phyloP scores from a whole-genome alignment of 805 yeast genomes.

The Teunomyces gatunensis region DNA sequence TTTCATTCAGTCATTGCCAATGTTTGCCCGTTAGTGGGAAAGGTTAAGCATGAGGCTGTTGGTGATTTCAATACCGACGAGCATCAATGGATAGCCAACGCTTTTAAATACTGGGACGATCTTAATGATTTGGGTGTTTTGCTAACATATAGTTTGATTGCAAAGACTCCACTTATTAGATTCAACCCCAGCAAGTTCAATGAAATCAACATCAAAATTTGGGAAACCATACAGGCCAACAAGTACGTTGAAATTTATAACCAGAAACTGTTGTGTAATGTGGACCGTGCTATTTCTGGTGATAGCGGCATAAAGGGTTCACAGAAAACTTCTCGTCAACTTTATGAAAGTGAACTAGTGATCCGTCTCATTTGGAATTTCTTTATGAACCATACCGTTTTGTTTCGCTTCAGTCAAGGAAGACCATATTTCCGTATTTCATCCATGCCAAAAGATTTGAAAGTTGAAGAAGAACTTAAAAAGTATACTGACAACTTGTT shows the following conservation, averaged over 20 bases:
- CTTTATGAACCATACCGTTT: conserved; percentile 14
- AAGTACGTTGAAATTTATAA: conserved; percentile 16
- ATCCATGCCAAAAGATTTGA: conserved; percentile 4
- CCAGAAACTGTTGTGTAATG: neutral
- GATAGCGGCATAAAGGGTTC: neutral
- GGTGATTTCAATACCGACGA: conserved; percentile 11
- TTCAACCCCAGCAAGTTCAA: conserved; percentile 10
- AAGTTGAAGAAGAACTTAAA: conserved; percentile 13
- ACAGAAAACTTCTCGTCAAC: conserved; percentile 15
- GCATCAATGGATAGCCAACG: conserved; percentile 19
- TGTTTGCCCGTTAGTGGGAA: conserved; percentile 13
- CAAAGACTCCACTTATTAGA: conserved; percentile 12
- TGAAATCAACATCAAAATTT: conserved; percentile 16
- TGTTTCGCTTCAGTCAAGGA: conserved; percentile 18
- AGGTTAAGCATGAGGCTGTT: conserved; percentile 6
- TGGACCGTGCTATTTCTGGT: neutral
- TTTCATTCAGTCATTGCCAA: conserved; percentile 25
- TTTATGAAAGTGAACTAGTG: conserved; percentile 20
- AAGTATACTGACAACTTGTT: conserved; percentile 12
- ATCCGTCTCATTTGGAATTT: conserved; percentile 25
- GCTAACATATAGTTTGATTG: conserved; percentile 17
- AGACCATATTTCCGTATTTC: conserved; percentile 16
- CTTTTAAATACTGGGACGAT: conserved; percentile 21
- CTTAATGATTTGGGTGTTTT: conserved; percentile 27
- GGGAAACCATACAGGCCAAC: conserved; percentile 17